A percentile compares a stretch with the other conserved stretches of the same genome.
phyloP scores from a whole-genome alignment of 495 filamentous ascomycete species.

The Penicillium angulare region DNA sequence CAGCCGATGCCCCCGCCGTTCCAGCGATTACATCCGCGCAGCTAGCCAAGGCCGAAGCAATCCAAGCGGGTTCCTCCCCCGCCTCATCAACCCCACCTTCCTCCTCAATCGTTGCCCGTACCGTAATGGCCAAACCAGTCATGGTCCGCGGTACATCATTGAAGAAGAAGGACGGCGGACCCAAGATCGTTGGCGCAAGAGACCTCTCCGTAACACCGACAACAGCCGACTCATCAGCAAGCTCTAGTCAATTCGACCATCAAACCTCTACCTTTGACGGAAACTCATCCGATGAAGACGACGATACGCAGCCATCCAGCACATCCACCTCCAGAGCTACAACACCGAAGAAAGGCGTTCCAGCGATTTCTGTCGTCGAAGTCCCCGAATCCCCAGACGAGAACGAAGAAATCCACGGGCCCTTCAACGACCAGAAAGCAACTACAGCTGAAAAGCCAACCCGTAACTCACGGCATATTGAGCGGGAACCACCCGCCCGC shows the following conservation, averaged over 20 bases:
- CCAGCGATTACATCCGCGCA: slow-evolving; percentile 52
- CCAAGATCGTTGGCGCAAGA: slow-evolving; percentile 16
- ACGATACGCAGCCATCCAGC: slow-evolving; percentile 17
- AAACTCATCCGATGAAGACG: slow-evolving; percentile 41
- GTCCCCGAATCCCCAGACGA: slow-evolving; percentile 26
- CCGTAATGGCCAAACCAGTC: slow-evolving; percentile 44
- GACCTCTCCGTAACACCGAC: slow-evolving; percentile 9
- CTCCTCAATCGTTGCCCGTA: slow-evolving; percentile 42
- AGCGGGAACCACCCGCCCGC: slow-evolving; percentile 26
- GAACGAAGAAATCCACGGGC: slow-evolving; percentile 45
- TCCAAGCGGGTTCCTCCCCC: slow-evolving; percentile 34
- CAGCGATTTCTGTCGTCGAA: neutral
- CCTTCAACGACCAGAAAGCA: slow-evolving; percentile 56
- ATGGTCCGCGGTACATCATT: slow-evolving; percentile 38
- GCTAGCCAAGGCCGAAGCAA: slow-evolving; percentile 41
- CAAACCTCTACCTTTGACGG: slow-evolving; percentile 37
- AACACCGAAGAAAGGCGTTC: slow-evolving; percentile 5
- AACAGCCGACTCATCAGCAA: slow-evolving; percentile 4
- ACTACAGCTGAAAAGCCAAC: slow-evolving; percentile 19
- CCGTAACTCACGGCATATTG: slow-evolving; percentile 26
- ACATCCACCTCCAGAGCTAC: slow-evolving; percentile 10
- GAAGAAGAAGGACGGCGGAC: slow-evolving; percentile 33
- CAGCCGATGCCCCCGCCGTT: slow-evolving; percentile 48
- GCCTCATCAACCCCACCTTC: slow-evolving; percentile 34
- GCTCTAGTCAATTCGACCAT: slow-evolving; percentile 17